Evolutionary conservation across 2,329 filamentous ascomycete species (phyloP).

Genomic region (Colletotrichum cordylinicola): DNA sequence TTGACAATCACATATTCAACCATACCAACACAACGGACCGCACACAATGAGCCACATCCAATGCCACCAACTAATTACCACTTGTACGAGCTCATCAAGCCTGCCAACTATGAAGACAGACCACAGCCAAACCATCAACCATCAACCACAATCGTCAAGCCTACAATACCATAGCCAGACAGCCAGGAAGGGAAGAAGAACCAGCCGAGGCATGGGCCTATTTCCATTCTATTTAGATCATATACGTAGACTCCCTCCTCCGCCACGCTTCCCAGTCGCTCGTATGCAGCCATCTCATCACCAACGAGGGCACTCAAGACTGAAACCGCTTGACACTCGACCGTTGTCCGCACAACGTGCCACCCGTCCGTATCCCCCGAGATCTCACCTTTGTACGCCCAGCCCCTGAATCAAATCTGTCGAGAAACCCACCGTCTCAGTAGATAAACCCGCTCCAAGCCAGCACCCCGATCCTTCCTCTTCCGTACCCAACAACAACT

Average conservation of each 20-base stretch:
- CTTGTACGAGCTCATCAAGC: no score
- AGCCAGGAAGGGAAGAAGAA: accelerated
- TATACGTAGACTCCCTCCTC: not conserved
- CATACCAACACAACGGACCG: no score
- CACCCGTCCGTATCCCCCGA: not conserved
- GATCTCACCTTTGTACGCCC: not conserved
- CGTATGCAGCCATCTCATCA: not conserved
- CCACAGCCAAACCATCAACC: no score
- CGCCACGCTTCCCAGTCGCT: not conserved
- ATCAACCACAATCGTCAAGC: not conserved
- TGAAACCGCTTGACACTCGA: not conserved
- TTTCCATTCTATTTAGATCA: not conserved
- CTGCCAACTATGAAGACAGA: no score
- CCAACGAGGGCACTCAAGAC: not conserved
- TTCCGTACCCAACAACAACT: no score
- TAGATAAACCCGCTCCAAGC: not conserved
- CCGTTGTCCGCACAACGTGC: not conserved
- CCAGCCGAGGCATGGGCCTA: not conserved
- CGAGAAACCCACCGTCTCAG: not conserved
- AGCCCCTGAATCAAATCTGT: not conserved
- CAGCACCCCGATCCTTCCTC: not conserved
- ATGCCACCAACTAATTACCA: no score
- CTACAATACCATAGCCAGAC: not conserved
- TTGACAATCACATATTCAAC: no score
- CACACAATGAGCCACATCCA: no score